A percentile compares a stretch with the other conserved stretches of the same genome.
These are phyloP conservation scores for Symbiodinium natans DNA, from an alignment of 73 alveolate genomes.

Conservation along the genomic window DNA sequence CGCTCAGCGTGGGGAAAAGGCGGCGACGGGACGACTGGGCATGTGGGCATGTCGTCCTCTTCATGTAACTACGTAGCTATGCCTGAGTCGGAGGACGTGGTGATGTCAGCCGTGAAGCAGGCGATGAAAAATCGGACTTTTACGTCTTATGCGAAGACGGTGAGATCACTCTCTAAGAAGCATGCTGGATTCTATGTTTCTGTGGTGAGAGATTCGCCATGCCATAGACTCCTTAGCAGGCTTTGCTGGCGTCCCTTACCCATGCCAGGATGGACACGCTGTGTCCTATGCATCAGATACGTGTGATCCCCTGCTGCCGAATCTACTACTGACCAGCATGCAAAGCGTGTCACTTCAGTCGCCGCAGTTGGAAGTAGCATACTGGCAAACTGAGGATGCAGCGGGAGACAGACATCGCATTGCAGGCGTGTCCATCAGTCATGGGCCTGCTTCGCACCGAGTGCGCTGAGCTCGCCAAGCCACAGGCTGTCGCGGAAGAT, in stretches of 20 bases:
- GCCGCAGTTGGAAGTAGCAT: not conserved
- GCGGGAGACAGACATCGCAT: conserved; percentile 51
- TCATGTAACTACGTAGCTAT: no score
- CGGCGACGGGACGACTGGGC: not conserved
- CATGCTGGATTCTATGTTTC: no score
- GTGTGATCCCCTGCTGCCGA: not conserved
- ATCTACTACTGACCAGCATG: not conserved
- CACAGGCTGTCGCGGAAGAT: conserved; percentile 82
- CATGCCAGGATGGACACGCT: conserved; percentile 71
- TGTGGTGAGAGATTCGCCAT: no score
- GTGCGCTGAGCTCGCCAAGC: not conserved
- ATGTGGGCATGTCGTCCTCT: no score
- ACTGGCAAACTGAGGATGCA: conserved; percentile 43
- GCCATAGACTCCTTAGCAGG: no score
- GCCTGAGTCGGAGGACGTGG: conserved; percentile 29
- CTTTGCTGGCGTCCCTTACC: not conserved
- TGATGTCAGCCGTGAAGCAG: conserved; percentile 71
- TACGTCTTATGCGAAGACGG: no score
- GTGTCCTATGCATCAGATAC: conserved; percentile 33
- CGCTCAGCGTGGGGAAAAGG: conserved; percentile 74
- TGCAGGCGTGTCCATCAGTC: conserved; percentile 19
- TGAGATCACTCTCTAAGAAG: no score
- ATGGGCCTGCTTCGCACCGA: not conserved
- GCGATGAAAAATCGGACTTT: not conserved
- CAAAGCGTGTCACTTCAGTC: no score